These are phyloP conservation scores for Lachancea lanzarotensis DNA, from an alignment of 805 yeast genomes.

Conservation along the genomic window DNA sequence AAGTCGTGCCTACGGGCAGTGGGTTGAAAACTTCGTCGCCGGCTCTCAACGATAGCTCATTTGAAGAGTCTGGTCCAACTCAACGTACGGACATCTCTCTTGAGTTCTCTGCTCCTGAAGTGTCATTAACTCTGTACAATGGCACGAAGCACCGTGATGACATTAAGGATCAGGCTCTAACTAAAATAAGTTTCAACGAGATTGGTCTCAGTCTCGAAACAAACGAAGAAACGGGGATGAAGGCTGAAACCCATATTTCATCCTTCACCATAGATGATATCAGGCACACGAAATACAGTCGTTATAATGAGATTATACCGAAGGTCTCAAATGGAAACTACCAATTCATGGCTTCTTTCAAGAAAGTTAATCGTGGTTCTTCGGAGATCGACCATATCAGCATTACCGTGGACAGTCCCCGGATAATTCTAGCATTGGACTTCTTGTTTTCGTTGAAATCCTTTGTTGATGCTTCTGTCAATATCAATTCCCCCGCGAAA, in stretches of 20 bases:
- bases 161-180: conserved; percentile 40
- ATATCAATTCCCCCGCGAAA: conserved; percentile 14
- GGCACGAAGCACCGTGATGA: conserved; percentile 36
- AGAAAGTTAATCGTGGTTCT: conserved; percentile 36
- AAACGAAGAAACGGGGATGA: conserved; percentile 48
- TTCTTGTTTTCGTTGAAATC: conserved; percentile 68
- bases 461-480: conserved; percentile 49
- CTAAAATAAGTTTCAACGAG: conserved; percentile 55
- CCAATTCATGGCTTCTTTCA: conserved; percentile 60
- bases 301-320: conserved; percentile 78
- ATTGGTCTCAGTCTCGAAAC: conserved; percentile 46
- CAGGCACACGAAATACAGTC: conserved; percentile 54
- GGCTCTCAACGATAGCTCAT: neutral
- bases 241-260: conserved; percentile 55
- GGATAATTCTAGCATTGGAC: conserved; percentile 75
- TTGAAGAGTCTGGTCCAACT: neutral
- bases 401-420: conserved; percentile 72
- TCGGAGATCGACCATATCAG: conserved; percentile 44
- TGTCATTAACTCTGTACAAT: conserved; percentile 57
- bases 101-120: conserved; percentile 51
- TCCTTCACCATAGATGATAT: conserved; percentile 77
- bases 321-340: conserved; percentile 51
- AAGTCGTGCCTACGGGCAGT: conserved; percentile 32
- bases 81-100: conserved; percentile 35
- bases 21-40: neutral